Base-by-base conservation (phyloP, 2,329 filamentous ascomycete genomes). In the Teratosphaeriaceae sp. region DNA sequence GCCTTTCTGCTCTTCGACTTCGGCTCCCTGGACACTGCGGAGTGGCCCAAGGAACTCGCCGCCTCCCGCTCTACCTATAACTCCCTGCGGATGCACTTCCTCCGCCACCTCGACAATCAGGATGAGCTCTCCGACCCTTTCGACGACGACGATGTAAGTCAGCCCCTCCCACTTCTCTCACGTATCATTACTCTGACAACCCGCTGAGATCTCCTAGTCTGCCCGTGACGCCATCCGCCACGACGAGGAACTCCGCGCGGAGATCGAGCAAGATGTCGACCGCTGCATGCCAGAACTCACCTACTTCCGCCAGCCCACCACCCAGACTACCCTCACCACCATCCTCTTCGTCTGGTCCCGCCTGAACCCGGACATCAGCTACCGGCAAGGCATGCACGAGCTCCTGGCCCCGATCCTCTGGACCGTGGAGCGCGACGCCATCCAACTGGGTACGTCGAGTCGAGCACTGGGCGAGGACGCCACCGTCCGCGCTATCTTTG, bases 341-440 rank as follows among this genome's bases (percentile, higher is more conserved):
- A 81, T 96, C 23, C 72, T 98, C 24, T 98, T 97, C 65, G 78
- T 98, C 52, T 97, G 89, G 67, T 92, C 88, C 68, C 97, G 95
- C 65, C 76, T 94, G 41, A 87, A 97, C 58, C 87, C 87, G 1
- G 80, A 84, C 53, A 75, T 88, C 42, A 88, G 88, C 13, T 98
- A 98, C 62, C 80, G 92, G n/a, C 92, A 98, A 68, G 92, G 92
- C 9, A 98, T 98, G 90, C 92, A 98, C 62, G 92, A 98, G 66
- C 72, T 98, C 33, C 73, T 97, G 12, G 92, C 92, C 0, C 89
- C 92, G 0, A 80, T 98, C 27, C 70, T 96, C 5, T 88, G 88
- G 75, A 85, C 88, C 2, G 70, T 97, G 5, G 80, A 89, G 53
- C 75, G 82, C 54, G 92, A 98, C 66, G 84, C 89, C 5, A 71